phyloP scores from a whole-genome alignment of 352 stramenopile species.

The Pythium chondricola region DNA sequence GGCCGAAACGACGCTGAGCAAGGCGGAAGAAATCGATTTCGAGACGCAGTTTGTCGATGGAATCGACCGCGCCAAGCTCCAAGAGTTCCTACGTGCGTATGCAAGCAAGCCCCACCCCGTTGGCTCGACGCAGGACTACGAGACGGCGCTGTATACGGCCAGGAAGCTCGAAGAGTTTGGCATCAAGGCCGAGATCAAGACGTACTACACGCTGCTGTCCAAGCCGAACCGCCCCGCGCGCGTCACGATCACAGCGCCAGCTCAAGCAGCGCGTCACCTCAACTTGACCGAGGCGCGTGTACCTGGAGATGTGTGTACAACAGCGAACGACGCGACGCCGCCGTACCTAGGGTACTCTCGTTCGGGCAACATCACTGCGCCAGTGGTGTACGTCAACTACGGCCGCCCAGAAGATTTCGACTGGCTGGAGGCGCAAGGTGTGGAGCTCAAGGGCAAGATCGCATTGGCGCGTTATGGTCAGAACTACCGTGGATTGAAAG shows the following conservation, averaged over 20 bases:
- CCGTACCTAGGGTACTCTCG: constrained; percentile 82
- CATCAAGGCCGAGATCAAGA: constrained; percentile 34
- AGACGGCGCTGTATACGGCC: constrained; percentile 46
- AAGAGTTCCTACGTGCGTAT: constrained; percentile 35
- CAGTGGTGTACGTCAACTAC: constrained; percentile 87
- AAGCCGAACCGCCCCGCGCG: constrained; percentile 31
- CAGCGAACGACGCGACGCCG: constrained; percentile 38
- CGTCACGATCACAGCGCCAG: constrained; percentile 36
- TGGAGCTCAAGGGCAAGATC: constrained; percentile 75
- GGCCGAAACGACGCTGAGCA: neutral
- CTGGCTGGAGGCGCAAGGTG: constrained; percentile 48
- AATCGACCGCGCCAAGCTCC: constrained; percentile 22
- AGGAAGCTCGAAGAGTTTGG: constrained; percentile 21
- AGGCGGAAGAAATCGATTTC: constrained; percentile 3
- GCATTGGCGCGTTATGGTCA: constrained; percentile 78
- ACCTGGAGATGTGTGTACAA: constrained; percentile 59
- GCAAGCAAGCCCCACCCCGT: constrained; percentile 34
- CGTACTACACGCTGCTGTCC: constrained; percentile 56
- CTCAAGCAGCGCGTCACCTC: constrained; percentile 18
- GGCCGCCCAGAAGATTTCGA: constrained; percentile 72
- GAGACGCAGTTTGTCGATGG: constrained; percentile 26
- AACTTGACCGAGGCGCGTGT: constrained; percentile 55
- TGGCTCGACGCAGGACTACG: constrained; percentile 43
- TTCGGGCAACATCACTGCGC: constrained; percentile 53
- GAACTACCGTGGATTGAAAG: constrained; percentile 70